Evolutionary conservation across 2,329 filamentous ascomycete species (phyloP), one percentile per base, ranked within the genome.

Genomic region (Pseudopyrenochaeta lycopersici): DNA sequence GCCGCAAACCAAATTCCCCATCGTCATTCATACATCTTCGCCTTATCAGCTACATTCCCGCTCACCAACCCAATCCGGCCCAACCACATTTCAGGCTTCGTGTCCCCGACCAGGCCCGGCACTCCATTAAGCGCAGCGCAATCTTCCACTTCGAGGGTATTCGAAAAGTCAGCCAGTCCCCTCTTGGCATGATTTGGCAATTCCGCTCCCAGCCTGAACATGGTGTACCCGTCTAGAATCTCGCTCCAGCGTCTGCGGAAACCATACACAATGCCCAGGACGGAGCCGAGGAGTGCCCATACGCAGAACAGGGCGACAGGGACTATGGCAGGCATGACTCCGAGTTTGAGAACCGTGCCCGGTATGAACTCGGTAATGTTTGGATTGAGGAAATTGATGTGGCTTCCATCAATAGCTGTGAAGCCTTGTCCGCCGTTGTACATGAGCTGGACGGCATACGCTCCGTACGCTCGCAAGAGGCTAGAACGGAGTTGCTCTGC

Each of bases 341-440:
- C 47, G 11, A 17, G 36, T 12, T 36, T 55, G 7, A 54, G 40
- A 1, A 58, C 45, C 1, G 48, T 46, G 3, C 45, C 52, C 2
- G 38, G 7, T 6, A 46, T n/a, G 15, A 54, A 58, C 2, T 39
- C 39, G 2, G 48, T 50, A 10, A 46, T 29, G 23, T 54, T 40
- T 2, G 50, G 44, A 7, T 54, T 46, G 3, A 40, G 39, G 10
- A 20, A 36, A 17, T 9, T 9, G 17, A 36, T 17, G 7, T 17
- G 7, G 17, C 17, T 36, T 9, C n/a, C 33, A 9, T 17, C 32
- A 5, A 17, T 11, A 10, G 32, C 30, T 6, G 47, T 52, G n/a
- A 45, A 58, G 39, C 35, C 50, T n/a, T 52, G 50, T 1, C 54
- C 44, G 15, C 44, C 47, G 9, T 54, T 58, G 30, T 51, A 58